Percentiles rank a stretch among this genome's conserved stretches.
These are phyloP conservation scores for Ramalina peruviana DNA, from an alignment of 495 filamentous ascomycete species.

Conservation along the genomic window DNA sequence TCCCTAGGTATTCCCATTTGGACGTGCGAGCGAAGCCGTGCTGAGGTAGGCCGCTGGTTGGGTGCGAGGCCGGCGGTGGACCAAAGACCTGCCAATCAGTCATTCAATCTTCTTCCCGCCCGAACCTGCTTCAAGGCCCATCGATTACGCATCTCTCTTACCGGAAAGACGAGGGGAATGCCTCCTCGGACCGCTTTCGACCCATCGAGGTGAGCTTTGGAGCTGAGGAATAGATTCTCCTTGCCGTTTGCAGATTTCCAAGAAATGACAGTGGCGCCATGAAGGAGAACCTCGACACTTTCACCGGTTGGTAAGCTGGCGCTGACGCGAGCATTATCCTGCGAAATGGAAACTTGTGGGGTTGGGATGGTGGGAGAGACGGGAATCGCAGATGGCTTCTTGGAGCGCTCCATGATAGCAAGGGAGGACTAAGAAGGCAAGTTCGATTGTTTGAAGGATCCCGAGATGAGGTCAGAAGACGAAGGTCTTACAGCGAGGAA, in stretches of 20 bases:
- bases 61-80: conserved; percentile 55
- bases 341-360: conserved; percentile 51
- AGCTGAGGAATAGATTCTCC: conserved; percentile 82
- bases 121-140: conserved; percentile 3
- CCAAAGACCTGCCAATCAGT: conserved; percentile 63
- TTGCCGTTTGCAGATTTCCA: conserved; percentile 72
- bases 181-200: conserved; percentile 50
- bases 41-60: conserved; percentile 65
- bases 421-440: not conserved
- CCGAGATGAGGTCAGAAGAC: not conserved
- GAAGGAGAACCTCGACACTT: conserved; percentile 68
- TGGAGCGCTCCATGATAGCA: conserved; percentile 55
- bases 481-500: not conserved
- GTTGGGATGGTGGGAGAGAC: conserved; percentile 49
- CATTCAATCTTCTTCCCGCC: conserved; percentile 1
- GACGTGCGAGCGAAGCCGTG: conserved; percentile 92
- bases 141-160: conserved; percentile 27
- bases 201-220: conserved; percentile 55
- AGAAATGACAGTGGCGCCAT: conserved; percentile 82
- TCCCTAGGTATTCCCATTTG: conserved; percentile 48
- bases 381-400: conserved; percentile 68
- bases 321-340: conserved; percentile 49
- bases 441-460: not conserved
- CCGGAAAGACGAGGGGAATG: conserved; percentile 91
- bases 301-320: conserved; percentile 75